phyloP scores from a whole-genome alignment of 2,329 filamentous ascomycete species.

The Tympanopsis confertula region DNA sequence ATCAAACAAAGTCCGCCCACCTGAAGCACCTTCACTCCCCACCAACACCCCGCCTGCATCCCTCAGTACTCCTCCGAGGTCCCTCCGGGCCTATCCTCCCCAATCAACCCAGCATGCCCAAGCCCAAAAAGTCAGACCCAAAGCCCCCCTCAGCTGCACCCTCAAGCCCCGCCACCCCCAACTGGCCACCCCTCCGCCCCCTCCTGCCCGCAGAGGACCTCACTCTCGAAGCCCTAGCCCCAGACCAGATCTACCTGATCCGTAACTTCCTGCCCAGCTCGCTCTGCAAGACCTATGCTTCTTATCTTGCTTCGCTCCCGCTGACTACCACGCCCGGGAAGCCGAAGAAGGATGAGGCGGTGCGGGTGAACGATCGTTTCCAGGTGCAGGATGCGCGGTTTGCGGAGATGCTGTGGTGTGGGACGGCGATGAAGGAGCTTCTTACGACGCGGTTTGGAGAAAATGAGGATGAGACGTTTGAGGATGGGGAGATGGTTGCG shows the following conservation, averaged over 20 bases:
- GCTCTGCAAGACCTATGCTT: constrained; percentile 66
- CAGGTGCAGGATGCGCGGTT: constrained; percentile 69
- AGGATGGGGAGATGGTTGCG: not conserved
- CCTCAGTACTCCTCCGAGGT: too few species aligned
- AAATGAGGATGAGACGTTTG: not conserved
- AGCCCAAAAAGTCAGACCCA: constrained; percentile 6
- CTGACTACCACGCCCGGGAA: constrained; percentile 67
- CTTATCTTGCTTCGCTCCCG: constrained; percentile 58
- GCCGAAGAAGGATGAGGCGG: constrained; percentile 69
- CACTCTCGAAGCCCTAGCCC: constrained; percentile 37
- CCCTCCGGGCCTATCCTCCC: too few species aligned
- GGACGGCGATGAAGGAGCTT: constrained; percentile 61
- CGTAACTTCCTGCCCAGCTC: constrained; percentile 63
- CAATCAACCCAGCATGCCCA: too few species aligned
- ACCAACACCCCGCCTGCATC: too few species aligned
- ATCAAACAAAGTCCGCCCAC: too few species aligned
- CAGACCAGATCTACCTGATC: constrained; percentile 61
- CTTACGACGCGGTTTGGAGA: constrained; percentile 21
- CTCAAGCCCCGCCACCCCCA: not conserved
- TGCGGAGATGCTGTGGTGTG: constrained; percentile 63
- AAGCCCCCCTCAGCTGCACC: not conserved
- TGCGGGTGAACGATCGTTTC: constrained; percentile 80
- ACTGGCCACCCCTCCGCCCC: constrained; percentile 63
- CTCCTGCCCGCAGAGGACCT: constrained; percentile 56
- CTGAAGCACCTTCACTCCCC: too few species aligned